Evolutionary conservation across 2,329 filamentous ascomycete genomes (phyloP).

Genomic region (Volutella citrinella): DNA sequence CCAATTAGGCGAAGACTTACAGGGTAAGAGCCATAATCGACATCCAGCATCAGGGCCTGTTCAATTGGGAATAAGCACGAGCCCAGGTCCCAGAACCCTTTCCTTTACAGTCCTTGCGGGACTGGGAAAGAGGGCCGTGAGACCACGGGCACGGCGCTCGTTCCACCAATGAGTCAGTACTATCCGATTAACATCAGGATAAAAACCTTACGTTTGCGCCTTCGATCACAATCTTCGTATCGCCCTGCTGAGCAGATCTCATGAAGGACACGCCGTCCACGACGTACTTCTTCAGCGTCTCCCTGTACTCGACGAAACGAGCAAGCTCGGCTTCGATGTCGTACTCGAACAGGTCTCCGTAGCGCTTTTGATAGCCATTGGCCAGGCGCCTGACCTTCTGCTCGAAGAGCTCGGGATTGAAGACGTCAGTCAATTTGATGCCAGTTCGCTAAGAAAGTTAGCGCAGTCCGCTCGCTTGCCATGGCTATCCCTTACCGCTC

Average conservation of each 20-base stretch:
- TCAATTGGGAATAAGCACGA: slow-evolving; percentile 16
- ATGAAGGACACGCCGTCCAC: slow-evolving; percentile 68
- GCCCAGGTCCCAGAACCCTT: slow-evolving; percentile 15
- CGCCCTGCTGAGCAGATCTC: slow-evolving; percentile 54
- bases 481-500: slow-evolving; percentile 21
- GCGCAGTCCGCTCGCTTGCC: slow-evolving; percentile 16
- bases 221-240: slow-evolving; percentile 63
- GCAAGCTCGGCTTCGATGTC: slow-evolving; percentile 66
- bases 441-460: slow-evolving; percentile 52
- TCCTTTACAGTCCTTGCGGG: slow-evolving; percentile 12
- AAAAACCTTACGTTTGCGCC: slow-evolving; percentile 47
- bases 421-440: slow-evolving; percentile 65
- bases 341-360: slow-evolving; percentile 60
- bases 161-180: slow-evolving; percentile 39
- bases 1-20: slow-evolving; percentile 19
- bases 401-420: slow-evolving; percentile 66
- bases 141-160: slow-evolving; percentile 17
- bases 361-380: slow-evolving; percentile 57
- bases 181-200: slow-evolving; percentile 28
- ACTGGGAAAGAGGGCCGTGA: slow-evolving; percentile 15
- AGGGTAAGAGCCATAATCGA: slow-evolving; percentile 47
- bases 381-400: slow-evolving; percentile 60
- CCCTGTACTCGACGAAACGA: slow-evolving; percentile 56
- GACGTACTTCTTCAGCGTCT: slow-evolving; percentile 51
- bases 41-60: slow-evolving; percentile 60